phyloP scores from a whole-genome alignment of 257 asterid genomes.

The Coffea canephora region DNA sequence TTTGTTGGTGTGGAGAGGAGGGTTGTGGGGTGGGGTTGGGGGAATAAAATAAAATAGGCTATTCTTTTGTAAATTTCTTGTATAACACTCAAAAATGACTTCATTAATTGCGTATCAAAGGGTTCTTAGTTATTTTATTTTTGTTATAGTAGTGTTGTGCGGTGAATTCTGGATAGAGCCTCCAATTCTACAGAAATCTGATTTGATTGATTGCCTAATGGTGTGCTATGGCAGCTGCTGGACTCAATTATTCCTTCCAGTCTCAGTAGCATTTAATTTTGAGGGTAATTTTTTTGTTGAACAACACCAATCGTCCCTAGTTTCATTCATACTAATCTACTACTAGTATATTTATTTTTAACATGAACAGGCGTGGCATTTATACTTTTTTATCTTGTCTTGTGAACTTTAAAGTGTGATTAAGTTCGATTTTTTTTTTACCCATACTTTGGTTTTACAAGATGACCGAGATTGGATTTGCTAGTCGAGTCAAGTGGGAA shows the following conservation, averaged over 20 bases:
- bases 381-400: too few species aligned
- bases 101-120: slow-evolving; percentile 3
- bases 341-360: too few species aligned
- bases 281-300: not conserved
- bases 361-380: not conserved
- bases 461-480: not conserved
- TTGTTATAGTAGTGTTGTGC: not conserved
- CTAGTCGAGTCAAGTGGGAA: not conserved
- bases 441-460: too few species aligned
- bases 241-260: not conserved
- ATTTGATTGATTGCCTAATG: not conserved
- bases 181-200: not conserved
- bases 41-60: not conserved
- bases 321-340: not conserved
- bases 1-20: too few species aligned
- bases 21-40: too few species aligned
- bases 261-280: not conserved
- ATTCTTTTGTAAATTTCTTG: slow-evolving; percentile 19
- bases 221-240: not conserved
- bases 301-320: not conserved
- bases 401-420: not conserved
- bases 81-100: slow-evolving; percentile 19
- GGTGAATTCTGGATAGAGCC: slow-evolving; percentile 1
- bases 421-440: not conserved
- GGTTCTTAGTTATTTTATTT: not conserved